A percentile compares a stretch with the other conserved stretches of the same genome.
Evolutionary conservation across 2,329 filamentous ascomycete species (phyloP).

Genomic region (Waltergamsia citrina): DNA sequence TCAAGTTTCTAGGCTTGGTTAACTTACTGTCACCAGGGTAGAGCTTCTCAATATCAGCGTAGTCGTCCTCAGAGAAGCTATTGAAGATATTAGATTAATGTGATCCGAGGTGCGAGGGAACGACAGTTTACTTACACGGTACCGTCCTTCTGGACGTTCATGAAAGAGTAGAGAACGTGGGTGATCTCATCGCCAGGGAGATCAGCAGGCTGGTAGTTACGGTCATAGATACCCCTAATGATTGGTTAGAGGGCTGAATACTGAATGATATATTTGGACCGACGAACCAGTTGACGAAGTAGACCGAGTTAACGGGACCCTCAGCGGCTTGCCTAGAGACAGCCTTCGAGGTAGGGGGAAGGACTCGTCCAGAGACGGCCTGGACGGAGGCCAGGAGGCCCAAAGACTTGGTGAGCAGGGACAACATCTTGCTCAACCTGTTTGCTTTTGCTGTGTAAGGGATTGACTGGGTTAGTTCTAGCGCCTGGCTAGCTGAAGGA

Average conservation of each 20-base stretch:
- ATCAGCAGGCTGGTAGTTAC: conserved; percentile 63
- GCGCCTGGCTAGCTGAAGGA: conserved; percentile 9
- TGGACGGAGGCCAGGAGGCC: conserved; percentile 16
- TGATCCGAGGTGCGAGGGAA: background rate
- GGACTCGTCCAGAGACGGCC: conserved; percentile 11
- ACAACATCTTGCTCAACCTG: conserved; percentile 12
- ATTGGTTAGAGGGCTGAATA: no score
- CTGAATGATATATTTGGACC: no score
- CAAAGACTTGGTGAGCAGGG: conserved; percentile 13
- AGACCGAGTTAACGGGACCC: conserved; percentile 27
- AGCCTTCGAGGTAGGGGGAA: conserved; percentile 7
- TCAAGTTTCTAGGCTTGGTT: background rate
- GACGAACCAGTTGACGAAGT: conserved; percentile 39
- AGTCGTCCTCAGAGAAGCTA: conserved; percentile 43
- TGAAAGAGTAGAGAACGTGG: conserved; percentile 74
- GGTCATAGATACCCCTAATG: conserved; percentile 60
- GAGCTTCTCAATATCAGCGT: conserved; percentile 49
- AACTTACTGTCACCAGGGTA: conserved; percentile 50
- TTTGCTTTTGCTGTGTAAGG: background rate
- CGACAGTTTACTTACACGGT: conserved; percentile 46
- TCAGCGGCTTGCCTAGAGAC: conserved; percentile 10
- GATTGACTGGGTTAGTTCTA: conserved; percentile 5
- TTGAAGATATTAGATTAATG: conserved; percentile 28
- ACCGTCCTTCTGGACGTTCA: conserved; percentile 62
- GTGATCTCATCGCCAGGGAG: conserved; percentile 63